Base-by-base conservation (phyloP, 441 rosid species). In the Caryocar brasiliense region DNA sequence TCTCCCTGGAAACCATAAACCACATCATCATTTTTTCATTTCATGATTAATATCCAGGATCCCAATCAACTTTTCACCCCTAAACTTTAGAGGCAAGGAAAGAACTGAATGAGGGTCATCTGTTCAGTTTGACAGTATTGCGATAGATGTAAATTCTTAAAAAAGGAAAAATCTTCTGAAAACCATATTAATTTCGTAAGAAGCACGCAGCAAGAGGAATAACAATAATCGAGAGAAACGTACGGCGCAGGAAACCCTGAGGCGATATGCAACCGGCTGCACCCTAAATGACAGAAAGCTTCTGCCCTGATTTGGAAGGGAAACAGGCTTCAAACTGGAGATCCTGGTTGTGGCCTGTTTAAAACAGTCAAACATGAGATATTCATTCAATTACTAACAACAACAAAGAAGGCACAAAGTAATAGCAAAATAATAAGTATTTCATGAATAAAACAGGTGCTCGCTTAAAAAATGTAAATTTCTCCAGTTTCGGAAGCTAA, bases 181-280 rank as follows among this genome's bases (percentile, higher is more conserved):
- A 25, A 20, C 25, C 11, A 29, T n/a, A n/a, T n/a, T n/a, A n/a
- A n/a, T n/a, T n/a, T n/a, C 17, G 24, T 33, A 15, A 21, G 13
- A 43, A 5, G 21, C 37, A 41, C 11, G 15, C 14, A 28, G 24
- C n/a, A 21, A 42, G 34, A 13, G 27, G 15, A 10, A 37, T 38
- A 15, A 24, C 19, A 25, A 9, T 25, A 15, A 24, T 9, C 8
- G 29, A 9, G 2, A 55, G 53, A 51, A 53, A 68, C 75, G 38
- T 74, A 81, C 88, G 26, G 75, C 77, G 7, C 80, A 75, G 36
- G 78, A 75, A 58, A 82, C 54, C 56, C 67, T 54, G 51, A 81
- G 60, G 51, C 79, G 73, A 61, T 66, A 40, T 41, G 68, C 64
- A 60, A 47, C 17, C 3, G 65, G 71, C n/a, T 36, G 67, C 26